Base-by-base conservation (phyloP, 805 yeast genomes). In the Grigorovia humatica region DNA sequence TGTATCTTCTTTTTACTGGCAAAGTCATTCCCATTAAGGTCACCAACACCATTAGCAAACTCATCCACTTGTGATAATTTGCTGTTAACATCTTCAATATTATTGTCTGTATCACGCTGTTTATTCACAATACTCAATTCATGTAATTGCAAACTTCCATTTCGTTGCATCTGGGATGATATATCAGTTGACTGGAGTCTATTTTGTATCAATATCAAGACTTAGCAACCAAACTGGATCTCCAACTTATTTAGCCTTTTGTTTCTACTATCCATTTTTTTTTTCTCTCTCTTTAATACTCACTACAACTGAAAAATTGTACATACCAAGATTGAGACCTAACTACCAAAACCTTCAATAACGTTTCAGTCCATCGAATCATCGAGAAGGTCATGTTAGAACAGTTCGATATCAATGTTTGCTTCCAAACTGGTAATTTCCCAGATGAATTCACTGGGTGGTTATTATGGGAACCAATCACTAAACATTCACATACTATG, bases 111-210 rank as follows among this genome's bases (percentile, higher is more conserved):
- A 19, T 27, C 41, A 43, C 55, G 58, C 45, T 38, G 42, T 15
- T 58, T 60, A 44, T 59, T 57, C 4, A 65, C 66, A 8, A 64
- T 52, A 15, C 62, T 59, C 17, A 65, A 54, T 42, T 61, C 52
- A 48, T 61, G 64, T 13, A 61, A 30, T 46, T 60, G 59, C 40
- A 61, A 48, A 42, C 62, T 58, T 5, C 53, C 55, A 12, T 52
- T 51, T 35, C 63, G 44, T 48, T 55, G 57, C 27, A 54, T 30
- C 47, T 46, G 20, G n/a, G n/a, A n/a, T n/a, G n/a, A n/a, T n/a
- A n/a, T n/a, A n/a, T n/a, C n/a, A n/a, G n/a, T n/a, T n/a, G n/a
- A n/a, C n/a, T n/a, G n/a, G 13, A 43, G 13, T 55, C 50, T 38
- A 54, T 20, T 44, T 9, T 23, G 20, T 23, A 11, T 23, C 12